phyloP scores from a whole-genome alignment of 495 filamentous ascomycete species.

The Trichoderma reesei region DNA sequence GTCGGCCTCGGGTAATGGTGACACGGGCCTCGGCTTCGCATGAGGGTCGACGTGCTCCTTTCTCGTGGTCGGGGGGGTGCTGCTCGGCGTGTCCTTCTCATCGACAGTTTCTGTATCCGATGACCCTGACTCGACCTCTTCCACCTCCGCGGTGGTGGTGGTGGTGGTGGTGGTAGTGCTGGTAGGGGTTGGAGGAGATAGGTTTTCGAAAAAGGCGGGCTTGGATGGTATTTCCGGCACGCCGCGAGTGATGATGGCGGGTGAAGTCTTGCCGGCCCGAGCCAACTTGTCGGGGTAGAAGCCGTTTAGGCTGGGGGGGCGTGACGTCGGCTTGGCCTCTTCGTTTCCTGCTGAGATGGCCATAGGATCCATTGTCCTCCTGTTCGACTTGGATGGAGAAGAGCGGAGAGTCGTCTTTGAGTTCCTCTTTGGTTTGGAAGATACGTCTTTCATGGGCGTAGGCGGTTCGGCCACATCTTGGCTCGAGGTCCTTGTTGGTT shows the following conservation, averaged over 20 bases:
- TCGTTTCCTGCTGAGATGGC: conserved; percentile 2
- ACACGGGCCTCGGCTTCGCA: conserved; percentile 27
- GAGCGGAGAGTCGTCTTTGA: conserved; percentile 4
- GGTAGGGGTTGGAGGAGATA: not conserved
- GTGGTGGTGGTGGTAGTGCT: too few species aligned
- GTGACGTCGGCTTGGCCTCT: not conserved
- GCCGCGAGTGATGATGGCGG: not conserved
- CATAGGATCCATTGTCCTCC: not conserved
- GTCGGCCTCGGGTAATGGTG: not conserved
- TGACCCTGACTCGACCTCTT: not conserved
- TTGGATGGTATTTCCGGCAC: conserved; percentile 13
- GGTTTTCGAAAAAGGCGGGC: conserved; percentile 10
- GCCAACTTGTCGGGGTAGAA: conserved; percentile 10
- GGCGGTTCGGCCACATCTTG: not conserved
- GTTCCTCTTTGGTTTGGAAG: not conserved
- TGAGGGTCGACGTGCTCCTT: conserved; percentile 15
- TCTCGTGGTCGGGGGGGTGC: not conserved
- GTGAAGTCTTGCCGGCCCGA: not conserved
- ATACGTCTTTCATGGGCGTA: not conserved
- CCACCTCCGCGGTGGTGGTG: not conserved
- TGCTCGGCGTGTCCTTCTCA: not conserved
- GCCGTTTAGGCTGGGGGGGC: conserved; percentile 8
- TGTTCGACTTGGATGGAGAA: conserved; percentile 9
- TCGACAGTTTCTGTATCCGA: not conserved
- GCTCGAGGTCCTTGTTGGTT: not conserved